Evolutionary conservation across 2,329 filamentous ascomycete genomes (phyloP), one percentile per base, ranked within the genome.

Genomic region (Chrysoporthe austroafricana): DNA sequence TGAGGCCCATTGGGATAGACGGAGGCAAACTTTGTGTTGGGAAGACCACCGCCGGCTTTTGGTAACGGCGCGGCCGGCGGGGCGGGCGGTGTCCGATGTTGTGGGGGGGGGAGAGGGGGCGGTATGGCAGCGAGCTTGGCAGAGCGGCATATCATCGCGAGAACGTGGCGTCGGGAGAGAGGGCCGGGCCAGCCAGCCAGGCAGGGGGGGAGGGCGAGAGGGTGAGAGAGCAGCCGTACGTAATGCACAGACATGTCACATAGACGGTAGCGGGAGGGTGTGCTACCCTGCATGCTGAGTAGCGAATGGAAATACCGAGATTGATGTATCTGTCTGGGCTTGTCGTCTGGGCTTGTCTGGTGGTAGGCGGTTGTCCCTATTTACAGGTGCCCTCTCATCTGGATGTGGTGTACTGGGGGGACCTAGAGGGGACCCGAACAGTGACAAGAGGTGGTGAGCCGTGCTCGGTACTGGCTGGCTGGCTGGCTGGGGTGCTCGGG

Each of bases 231-330:
- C 21, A 52, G 50, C 21, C 21, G 3, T 52, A 11, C 11, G 6
- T 18, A 57, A 39, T 39, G 18, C 14, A 34, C 54, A 57, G 54
- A 18, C 32, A 57, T 57, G 54, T 54, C 46, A 63, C 39, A 63
- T 63, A 63, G 46, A 54, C 7, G 26, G 46, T 42, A 54, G 61
- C 48, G 61, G 46, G 39, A 36, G n/a, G 21, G n/a, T 14, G 26
- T 36, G 7, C 4, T 26, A 52, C 21, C 21, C 50, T 14, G 36
- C 61, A 2, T 39, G 46, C 21, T 32, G 34, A 63, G 4, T 43
- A 63, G 61, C 61, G 61, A 52, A 54, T 63, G 48, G 34, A 63
- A 54, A 63, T 63, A 63, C 48, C 46, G 46, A 63, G 18, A 43
- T 54, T 36, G 36, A 63, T 18, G 39, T 63, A 52, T 52, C n/a